A percentile compares a stretch with the other conserved stretches of the same genome.
Conservation (phyloP, 805 yeast genomes). For the Debaryomyces tyrocola region DNA sequence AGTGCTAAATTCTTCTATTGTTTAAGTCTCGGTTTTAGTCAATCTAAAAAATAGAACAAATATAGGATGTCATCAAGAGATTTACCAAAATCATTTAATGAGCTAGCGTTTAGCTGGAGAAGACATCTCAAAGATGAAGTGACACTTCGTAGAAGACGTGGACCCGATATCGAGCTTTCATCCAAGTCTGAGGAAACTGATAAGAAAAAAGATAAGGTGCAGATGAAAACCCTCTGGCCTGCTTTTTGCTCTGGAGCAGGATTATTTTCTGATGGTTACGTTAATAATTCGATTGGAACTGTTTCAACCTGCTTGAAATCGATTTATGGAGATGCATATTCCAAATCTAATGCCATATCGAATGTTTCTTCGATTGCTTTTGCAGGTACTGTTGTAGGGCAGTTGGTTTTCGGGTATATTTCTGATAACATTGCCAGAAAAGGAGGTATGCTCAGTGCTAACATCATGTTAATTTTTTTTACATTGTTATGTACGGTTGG, state of each 20-base stretch:
- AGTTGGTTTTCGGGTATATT: constrained; percentile 73
- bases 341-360: constrained; percentile 65
- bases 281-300: constrained; percentile 79
- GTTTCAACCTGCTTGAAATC: constrained; percentile 67
- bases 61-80: constrained; percentile 46
- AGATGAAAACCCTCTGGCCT: constrained; percentile 48
- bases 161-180: constrained; percentile 14
- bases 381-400: constrained; percentile 90
- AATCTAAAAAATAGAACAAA: not conserved
- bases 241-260: constrained; percentile 89
- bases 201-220: constrained; percentile 13
- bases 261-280: constrained; percentile 89
- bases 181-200: constrained; percentile 20
- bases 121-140: constrained; percentile 43
- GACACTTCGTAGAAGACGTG: constrained; percentile 31
- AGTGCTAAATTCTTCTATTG: too few relatives aligned
- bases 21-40: too few relatives aligned
- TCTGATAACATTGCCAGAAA: constrained; percentile 83
- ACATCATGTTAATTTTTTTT: constrained; percentile 70
- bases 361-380: constrained; percentile 87
- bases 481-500: constrained; percentile 79
- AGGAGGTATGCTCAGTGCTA: constrained; percentile 78
- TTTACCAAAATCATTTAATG: constrained; percentile 43
- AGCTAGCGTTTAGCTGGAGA: constrained; percentile 42
- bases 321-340: constrained; percentile 65